phyloP scores from a whole-genome alignment of 208 protist species.

The Naegleria gruberi region DNA sequence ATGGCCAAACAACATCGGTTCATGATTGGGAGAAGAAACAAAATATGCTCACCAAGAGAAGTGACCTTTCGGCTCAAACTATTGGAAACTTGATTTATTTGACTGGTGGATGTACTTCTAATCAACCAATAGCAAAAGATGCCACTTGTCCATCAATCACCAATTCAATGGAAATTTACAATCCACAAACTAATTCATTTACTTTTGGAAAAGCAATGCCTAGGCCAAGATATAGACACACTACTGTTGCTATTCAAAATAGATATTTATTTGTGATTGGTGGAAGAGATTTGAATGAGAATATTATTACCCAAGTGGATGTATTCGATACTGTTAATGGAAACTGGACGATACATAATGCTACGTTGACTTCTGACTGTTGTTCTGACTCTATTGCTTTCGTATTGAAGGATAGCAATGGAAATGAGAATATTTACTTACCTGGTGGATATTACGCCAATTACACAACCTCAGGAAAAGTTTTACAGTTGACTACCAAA shows the following conservation, averaged over 20 bases:
- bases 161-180: neutral
- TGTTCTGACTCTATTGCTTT: neutral
- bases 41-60: neutral
- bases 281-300: neutral
- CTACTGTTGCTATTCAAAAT: neutral
- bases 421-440: neutral
- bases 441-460: neutral
- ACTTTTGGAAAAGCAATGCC: neutral
- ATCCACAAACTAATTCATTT: neutral
- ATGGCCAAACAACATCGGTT: constrained; percentile 66
- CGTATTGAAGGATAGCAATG: neutral
- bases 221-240: neutral
- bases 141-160: neutral
- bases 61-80: neutral
- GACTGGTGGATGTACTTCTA: neutral
- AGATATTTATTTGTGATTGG: neutral
- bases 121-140: neutral
- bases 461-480: neutral
- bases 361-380: neutral
- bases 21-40: constrained; percentile 30
- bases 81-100: neutral
- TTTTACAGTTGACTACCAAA: neutral
- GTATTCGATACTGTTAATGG: neutral
- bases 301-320: neutral
- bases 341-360: neutral